These are phyloP conservation scores for Mortierella sp. DNA, from an alignment of 371 early-diverging fungal species.

Conservation along the genomic window DNA sequence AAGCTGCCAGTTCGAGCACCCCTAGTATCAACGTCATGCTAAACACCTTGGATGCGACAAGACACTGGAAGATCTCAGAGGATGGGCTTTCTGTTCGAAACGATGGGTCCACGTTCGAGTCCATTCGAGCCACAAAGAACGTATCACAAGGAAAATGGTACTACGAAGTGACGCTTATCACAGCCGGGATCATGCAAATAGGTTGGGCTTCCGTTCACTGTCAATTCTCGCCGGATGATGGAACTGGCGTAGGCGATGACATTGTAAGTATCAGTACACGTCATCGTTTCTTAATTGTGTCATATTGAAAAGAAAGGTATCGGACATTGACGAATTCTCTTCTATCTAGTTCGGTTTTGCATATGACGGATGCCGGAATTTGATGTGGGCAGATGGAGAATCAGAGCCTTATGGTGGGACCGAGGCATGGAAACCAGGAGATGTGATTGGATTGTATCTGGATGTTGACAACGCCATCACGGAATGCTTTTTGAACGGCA, in stretches of 20 bases:
- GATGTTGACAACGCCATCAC: conserved; percentile 42
- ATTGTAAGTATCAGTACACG: conserved; percentile 51
- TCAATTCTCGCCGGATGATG: conserved; percentile 72
- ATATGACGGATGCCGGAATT: conserved; percentile 68
- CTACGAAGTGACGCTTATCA: conserved; percentile 66
- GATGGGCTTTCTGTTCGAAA: conserved; percentile 53
- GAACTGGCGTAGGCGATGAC: conserved; percentile 72
- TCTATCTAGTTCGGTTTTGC: conserved; percentile 64
- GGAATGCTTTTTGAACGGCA: conserved; percentile 47
- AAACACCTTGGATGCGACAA: conserved; percentile 53
- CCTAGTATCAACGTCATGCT: conserved; percentile 50
- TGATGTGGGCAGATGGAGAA: conserved; percentile 61
- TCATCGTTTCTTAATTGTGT: background rate
- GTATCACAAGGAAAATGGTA: conserved; percentile 67
- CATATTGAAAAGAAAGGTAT: background rate
- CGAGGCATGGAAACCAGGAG: conserved; percentile 43
- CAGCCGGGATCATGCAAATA: conserved; percentile 72
- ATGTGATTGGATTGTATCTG: conserved; percentile 44
- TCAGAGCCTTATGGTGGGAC: conserved; percentile 38
- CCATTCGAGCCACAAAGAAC: conserved; percentile 52
- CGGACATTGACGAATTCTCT: background rate
- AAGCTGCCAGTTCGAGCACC: background rate
- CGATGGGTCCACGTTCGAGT: conserved; percentile 55
- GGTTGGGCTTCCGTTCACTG: conserved; percentile 73
- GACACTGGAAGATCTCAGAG: conserved; percentile 56